Evolutionary conservation across 1,139 yeast species (phyloP), one percentile per base, ranked within the genome.

Genomic region (Blastobotrys illinoisensis): DNA sequence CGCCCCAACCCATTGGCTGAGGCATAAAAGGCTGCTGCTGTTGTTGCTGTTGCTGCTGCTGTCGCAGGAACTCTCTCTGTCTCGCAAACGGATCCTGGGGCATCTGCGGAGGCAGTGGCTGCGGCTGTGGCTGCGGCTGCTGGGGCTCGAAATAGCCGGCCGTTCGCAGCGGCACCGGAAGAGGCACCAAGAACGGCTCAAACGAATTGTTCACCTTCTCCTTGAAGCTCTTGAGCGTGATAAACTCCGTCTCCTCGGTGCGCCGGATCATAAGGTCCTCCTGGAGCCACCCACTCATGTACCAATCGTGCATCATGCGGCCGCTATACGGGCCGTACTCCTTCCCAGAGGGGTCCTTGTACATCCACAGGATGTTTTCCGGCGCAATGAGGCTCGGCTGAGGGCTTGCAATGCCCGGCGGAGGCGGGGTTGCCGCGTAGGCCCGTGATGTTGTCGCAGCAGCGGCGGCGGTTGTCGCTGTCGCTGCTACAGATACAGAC

Each of bases 301-400:
- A 80, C 96, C 96, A 88, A 52, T 76, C 82, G 60, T 88, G 95
- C 96, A 88, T 88, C 73, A 79, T 71, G 24, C 74, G 71, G 1
- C 95, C 90, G 52, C 77, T 76, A 67, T 88, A 88, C 1, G 96
- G 96, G 21, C 96, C 96, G 65, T 87, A 95, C 58, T 82, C 85
- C 53, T 72, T 78, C 1, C 88, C 88, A 48, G 78, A 70, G 0
- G 88, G 83, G 66, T 88, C 96, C 55, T 83, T 73, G 65, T 88
- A 88, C 57, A 71, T 74, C 96, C 96, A 88, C 55, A 77, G 74
- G 62, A 84, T 76, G 52, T 75, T 71, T 20, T 73, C 79, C 0
- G 81, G 77, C 16, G 70, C 60, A 3, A 71, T 51, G 11, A 65
- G 49, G 13, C 48, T 47, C 5, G 60, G 56, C 9, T 54, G 13